These are phyloP conservation scores for Salvia miltiorrhiza DNA, from an alignment of 257 asterid genomes.

Conservation along the genomic window DNA sequence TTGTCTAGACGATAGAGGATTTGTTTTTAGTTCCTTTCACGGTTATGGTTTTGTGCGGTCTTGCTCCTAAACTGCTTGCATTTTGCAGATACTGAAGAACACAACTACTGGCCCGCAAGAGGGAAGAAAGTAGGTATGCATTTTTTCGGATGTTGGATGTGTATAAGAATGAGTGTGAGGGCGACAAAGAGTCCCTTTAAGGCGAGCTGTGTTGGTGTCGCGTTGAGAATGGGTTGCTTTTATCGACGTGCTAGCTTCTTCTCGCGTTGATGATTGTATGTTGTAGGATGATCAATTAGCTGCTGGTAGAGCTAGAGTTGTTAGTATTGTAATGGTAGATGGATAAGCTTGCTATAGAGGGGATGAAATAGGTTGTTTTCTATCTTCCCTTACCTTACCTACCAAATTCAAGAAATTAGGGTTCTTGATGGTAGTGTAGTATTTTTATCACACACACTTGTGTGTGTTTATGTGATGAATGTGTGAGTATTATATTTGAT, in stretches of 20 bases:
- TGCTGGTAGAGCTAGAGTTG: not conserved
- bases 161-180: not conserved
- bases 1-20: not conserved
- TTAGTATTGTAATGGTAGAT: not conserved
- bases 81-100: slow-evolving; percentile 47
- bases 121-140: slow-evolving; percentile 27
- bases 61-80: not conserved
- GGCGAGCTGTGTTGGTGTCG: not conserved
- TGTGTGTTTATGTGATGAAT: not conserved
- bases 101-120: slow-evolving; percentile 43
- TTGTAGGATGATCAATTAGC: not conserved
- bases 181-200: not conserved
- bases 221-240: not conserved
- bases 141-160: not conserved
- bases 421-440: not conserved
- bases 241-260: not conserved
- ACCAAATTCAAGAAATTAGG: not conserved
- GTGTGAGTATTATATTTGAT: not conserved
- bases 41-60: not conserved
- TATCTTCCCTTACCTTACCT: not conserved
- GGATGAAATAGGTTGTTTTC: slow-evolving; percentile 1
- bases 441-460: not conserved
- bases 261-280: not conserved
- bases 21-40: not conserved
- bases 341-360: not conserved